Evolutionary conservation across 805 yeast species (phyloP), one percentile per base, ranked within the genome.

Genomic region (Nakazawaea wickerhamii): DNA sequence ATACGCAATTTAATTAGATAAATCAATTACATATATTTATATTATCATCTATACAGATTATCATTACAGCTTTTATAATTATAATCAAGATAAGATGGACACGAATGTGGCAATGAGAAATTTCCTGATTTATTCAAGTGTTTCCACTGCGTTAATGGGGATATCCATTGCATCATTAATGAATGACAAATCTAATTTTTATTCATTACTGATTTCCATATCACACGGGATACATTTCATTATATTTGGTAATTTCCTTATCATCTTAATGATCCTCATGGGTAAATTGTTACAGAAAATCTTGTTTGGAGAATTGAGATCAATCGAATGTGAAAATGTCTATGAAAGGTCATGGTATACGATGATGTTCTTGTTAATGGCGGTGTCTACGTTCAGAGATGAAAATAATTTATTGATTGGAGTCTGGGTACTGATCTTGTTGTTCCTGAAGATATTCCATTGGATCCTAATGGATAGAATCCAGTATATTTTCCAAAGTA

Each of bases 261-360:
- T 79, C 8, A 55, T 56, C 25, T 28, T 54, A 36, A 44, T 58
- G 6, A 46, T 67, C 11, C 26, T 61, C 3, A 13, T 71, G 13
- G 82, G 79, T 26, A 75, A 76, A 48, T 32, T 70, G 7, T 48
- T 80, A 0, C 83, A 80, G 37, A 48, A 60, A 21, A 1, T 79
- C 0, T 52, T 87, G 28, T 88, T 89, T 64, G 96, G 96, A 0
- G 79, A 78, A 44, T 63, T 91, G 40, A 68, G 95, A 44, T 61
- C 79, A 13, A 70, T 84, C 26, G 99, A 91, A 57, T 60, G 73
- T 41, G 95, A 90, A 51, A 90, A 84, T 55, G 70, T 77, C 40
- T 75, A 71, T 57, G 95, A 75, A 57, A 71, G 79, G 57, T 69
- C 76, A 40, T 84, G 81, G 70, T 78, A 65, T 43, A 73, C 85